phyloP scores from a whole-genome alignment of 306 rosid genomes.

The Quercus agrifolia region DNA sequence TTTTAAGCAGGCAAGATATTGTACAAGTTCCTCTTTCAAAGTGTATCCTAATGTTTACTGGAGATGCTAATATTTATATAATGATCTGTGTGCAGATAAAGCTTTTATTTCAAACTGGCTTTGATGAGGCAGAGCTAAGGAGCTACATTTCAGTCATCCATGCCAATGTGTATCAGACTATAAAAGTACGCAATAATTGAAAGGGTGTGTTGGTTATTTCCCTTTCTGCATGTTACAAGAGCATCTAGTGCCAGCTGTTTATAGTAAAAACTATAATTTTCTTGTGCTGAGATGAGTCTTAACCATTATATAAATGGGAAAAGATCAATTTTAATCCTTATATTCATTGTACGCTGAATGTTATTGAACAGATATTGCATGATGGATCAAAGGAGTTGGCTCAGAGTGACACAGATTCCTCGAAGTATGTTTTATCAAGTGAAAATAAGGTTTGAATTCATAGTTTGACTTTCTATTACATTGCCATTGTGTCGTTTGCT shows the following conservation, averaged over 20 bases:
- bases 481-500: not conserved
- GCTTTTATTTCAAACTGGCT: conserved; percentile 94
- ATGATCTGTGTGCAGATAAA: conserved; percentile 60
- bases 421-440: conserved; percentile 58
- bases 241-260: conserved; percentile 36
- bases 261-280: conserved; percentile 19
- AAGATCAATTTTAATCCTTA: conserved; percentile 20
- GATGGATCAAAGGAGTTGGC: conserved; percentile 93
- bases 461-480: not conserved
- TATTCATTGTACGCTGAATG: conserved; percentile 10
- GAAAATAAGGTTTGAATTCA: conserved; percentile 67
- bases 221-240: conserved; percentile 55
- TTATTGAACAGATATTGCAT: conserved; percentile 64
- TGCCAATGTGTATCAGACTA: conserved; percentile 99
- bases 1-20: conserved; percentile 80
- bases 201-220: conserved; percentile 99
- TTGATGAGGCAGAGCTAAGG: conserved; percentile 92
- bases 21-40: conserved; percentile 8
- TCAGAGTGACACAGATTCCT: conserved; percentile 58
- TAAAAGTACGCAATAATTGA: conserved; percentile 99
- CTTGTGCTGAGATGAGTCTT: conserved; percentile 31
- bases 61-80: conserved; percentile 11
- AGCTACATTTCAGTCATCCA: conserved; percentile 91
- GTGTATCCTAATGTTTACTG: conserved; percentile 1
- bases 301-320: not conserved